These are phyloP conservation scores for Solanum ahanhuiri DNA, from an alignment of 257 asterid genomes.

Conservation along the genomic window DNA sequence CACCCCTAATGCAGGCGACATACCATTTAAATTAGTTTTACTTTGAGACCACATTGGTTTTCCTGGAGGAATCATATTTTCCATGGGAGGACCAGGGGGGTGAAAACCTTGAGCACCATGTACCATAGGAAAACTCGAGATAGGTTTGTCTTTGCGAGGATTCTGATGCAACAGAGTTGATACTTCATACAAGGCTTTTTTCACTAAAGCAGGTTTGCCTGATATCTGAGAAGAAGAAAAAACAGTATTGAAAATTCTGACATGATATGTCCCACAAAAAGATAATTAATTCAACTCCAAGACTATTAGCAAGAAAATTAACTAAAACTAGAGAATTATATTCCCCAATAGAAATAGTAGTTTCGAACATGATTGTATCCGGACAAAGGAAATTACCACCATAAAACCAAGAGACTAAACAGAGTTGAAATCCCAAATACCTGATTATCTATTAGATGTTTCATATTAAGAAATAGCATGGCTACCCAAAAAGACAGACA, in stretches of 20 bases:
- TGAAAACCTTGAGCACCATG: slow-evolving; percentile 33
- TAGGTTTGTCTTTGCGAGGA: slow-evolving; percentile 61
- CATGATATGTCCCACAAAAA: background rate
- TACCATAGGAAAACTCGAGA: slow-evolving; percentile 28
- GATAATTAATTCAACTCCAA: background rate
- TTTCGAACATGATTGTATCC: background rate
- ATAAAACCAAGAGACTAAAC: background rate
- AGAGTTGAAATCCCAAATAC: background rate
- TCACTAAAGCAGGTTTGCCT: slow-evolving; percentile 52
- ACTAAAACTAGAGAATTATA: background rate
- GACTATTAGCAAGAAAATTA: background rate
- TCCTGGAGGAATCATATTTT: slow-evolving; percentile 37
- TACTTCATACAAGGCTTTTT: slow-evolving; percentile 57
- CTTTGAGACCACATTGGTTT: slow-evolving; percentile 38
- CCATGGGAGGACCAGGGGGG: slow-evolving; percentile 37
- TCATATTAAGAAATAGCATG: background rate
- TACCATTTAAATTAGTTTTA: slow-evolving; percentile 24
- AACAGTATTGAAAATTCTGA: slow-evolving; percentile 7
- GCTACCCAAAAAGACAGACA: background rate
- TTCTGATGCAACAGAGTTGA: slow-evolving; percentile 69
- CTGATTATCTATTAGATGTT: background rate
- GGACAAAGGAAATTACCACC: background rate
- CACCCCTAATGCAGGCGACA: slow-evolving; percentile 25
- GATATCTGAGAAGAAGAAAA: slow-evolving; percentile 39
- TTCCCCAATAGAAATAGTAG: background rate